A percentile compares a stretch with the other conserved stretches of the same genome.
Conservation (phyloP, 2,329 filamentous ascomycete genomes). For the Pseudogymnoascus sp. region DNA sequence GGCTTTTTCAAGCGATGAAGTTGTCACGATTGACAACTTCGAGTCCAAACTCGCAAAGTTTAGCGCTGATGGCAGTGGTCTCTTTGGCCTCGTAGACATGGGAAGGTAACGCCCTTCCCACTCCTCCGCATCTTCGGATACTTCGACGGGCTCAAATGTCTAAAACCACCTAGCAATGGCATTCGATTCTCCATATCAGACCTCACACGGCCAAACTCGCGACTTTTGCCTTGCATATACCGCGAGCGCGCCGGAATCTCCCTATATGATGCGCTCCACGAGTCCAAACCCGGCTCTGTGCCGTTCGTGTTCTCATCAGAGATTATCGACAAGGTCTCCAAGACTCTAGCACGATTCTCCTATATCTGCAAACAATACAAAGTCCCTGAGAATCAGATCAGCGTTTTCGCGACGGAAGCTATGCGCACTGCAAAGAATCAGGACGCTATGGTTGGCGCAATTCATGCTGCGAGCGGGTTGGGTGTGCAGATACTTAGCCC, state of each 20-base stretch:
- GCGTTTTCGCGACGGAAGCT: slow-evolving; percentile 80
- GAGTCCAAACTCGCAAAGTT: slow-evolving; percentile 20
- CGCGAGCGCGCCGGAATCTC: slow-evolving; percentile 73
- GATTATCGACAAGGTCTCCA: slow-evolving; percentile 58
- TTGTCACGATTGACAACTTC: slow-evolving; percentile 27
- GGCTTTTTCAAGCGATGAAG: slow-evolving; percentile 16
- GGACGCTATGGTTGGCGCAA: slow-evolving; percentile 54
- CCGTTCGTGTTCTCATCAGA: slow-evolving; percentile 37
- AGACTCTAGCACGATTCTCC: slow-evolving; percentile 61
- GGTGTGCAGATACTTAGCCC: slow-evolving; percentile 65
- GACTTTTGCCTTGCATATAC: slow-evolving; percentile 69
- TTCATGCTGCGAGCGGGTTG: slow-evolving; percentile 56
- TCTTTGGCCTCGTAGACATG: slow-evolving; percentile 29
- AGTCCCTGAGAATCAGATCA: slow-evolving; percentile 56
- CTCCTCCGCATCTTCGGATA: neutral
- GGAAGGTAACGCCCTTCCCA: slow-evolving; percentile 23
- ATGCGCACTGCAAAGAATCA: slow-evolving; percentile 74
- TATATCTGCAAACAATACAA: slow-evolving; percentile 59
- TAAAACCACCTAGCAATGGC: slow-evolving; percentile 58
- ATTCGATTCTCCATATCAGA: slow-evolving; percentile 88
- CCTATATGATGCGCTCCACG: slow-evolving; percentile 71
- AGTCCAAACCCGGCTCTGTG: slow-evolving; percentile 30
- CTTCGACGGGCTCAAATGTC: neutral
- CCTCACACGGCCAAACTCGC: slow-evolving; percentile 59
- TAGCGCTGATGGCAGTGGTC: slow-evolving; percentile 15